Evolutionary conservation across 768 basidiomycete genomes (phyloP), one percentile per base, ranked within the genome.

Genomic region (Auriscalpium microsporum): DNA sequence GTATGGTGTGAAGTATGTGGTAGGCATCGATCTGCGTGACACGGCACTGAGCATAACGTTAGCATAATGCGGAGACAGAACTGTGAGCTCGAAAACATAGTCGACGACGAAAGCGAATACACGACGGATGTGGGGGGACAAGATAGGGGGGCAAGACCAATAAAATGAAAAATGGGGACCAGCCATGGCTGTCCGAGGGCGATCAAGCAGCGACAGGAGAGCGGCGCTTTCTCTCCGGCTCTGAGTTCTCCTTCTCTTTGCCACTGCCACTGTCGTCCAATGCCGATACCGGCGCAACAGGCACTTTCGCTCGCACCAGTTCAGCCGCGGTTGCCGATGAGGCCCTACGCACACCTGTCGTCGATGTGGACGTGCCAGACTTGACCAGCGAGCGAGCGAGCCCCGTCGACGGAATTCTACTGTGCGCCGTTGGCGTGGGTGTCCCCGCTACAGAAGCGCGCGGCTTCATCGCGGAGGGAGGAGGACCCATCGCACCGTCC

Each of bases 271-370:
- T 28, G 40, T 36, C 40, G 3, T 23, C 40, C 8, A 11, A 17
- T 14, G 52, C 40, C 19, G 46, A 14, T 7, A 49, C 56, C n/a
- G 48, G 28, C 2, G 54, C 46, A 42, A 4, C 17, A 7, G 52
- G 53, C 50, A 56, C 56, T 17, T 53, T 51, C 42, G 56, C 45
- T 23, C 60, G 60, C 49, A 52, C 17, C 6, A 54, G 37, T 46
- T 61, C 60, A 0, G 60, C 52, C 16, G 58, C 60, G 11, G 52
- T 59, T 52, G 59, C 56, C 35, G 60, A 61, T 1, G 45, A 33
- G 7, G 60, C 50, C 8, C 58, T 54, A 13, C 60, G 60, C 14
- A 34, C 10, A 9, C 34, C 10, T 8, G 35, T 35, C 28, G 48
- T 19, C 36, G 47, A 23, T 11, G 23, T 33, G n/a, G 38, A 21